Percentiles rank a stretch among this genome's conserved stretches.
phyloP scores from a whole-genome alignment of 495 filamentous ascomycete species.

The Aspergillus incahuasiensis region DNA sequence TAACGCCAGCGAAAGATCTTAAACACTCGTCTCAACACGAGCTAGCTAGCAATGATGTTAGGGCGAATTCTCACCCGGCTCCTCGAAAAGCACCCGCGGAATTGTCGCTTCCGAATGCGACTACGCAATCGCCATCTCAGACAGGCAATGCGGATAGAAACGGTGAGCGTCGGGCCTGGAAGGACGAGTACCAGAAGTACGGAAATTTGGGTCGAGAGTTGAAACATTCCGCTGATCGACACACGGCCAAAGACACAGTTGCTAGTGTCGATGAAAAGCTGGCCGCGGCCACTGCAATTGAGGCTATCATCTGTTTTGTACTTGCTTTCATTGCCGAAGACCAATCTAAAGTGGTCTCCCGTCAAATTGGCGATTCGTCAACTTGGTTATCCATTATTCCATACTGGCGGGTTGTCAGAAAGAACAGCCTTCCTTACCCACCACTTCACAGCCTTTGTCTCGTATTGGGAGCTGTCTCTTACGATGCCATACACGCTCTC shows the following conservation, averaged over 20 bases:
- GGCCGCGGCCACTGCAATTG: slow-evolving; percentile 41
- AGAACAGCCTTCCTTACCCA: slow-evolving; percentile 33
- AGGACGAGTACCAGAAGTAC: slow-evolving; percentile 42
- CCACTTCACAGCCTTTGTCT: slow-evolving; percentile 39
- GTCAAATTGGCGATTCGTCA: slow-evolving; percentile 36
- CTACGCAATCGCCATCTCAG: slow-evolving; percentile 29
- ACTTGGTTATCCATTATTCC: slow-evolving; percentile 49
- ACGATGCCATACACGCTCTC: slow-evolving; percentile 40
- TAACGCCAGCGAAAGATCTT: slow-evolving; percentile 31
- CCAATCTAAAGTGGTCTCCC: slow-evolving; percentile 30
- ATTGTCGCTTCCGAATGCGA: slow-evolving; percentile 11
- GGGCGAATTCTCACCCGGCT: slow-evolving; percentile 23
- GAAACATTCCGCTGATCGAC: slow-evolving; percentile 45
- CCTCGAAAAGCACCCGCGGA: slow-evolving; percentile 26
- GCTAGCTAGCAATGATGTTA: slow-evolving; percentile 25
- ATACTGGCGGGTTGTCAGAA: slow-evolving; percentile 42
- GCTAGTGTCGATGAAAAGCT: slow-evolving; percentile 34
- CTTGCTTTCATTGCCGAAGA: slow-evolving; percentile 47
- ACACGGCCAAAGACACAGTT: slow-evolving; percentile 29
- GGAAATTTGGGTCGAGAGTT: slow-evolving; percentile 41
- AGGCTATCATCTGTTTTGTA: slow-evolving; percentile 48
- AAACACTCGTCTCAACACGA: slow-evolving; percentile 26
- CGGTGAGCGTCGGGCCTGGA: slow-evolving; percentile 40
- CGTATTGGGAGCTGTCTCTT: slow-evolving; percentile 46
- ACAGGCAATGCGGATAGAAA: slow-evolving; percentile 24